Conservation (phyloP, 805 yeast genomes). For the Hanseniaspora pseudoguilliermondii region DNA sequence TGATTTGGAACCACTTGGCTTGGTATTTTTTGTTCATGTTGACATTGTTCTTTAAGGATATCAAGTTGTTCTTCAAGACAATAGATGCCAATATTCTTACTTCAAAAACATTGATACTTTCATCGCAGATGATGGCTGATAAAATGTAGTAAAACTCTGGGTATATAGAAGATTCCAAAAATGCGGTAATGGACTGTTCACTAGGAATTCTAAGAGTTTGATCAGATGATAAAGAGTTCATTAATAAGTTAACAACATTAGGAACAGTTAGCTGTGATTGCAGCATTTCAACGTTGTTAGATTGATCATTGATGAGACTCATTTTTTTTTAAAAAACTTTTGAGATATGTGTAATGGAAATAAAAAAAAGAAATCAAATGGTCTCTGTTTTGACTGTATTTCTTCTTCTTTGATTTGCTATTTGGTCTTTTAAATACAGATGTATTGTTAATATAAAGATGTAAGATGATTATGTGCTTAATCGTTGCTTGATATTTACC, state of each 20-base stretch:
- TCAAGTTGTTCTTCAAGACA: slow-evolving; percentile 73
- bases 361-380: too few species aligned
- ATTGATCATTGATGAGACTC: not conserved
- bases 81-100: slow-evolving; percentile 87
- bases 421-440: too few species aligned
- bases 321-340: not conserved
- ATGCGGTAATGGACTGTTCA: slow-evolving; percentile 53
- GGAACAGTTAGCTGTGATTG: slow-evolving; percentile 7
- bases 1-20: slow-evolving; percentile 9
- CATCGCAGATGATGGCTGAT: slow-evolving; percentile 59
- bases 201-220: slow-evolving; percentile 60
- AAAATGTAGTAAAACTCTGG: slow-evolving; percentile 58
- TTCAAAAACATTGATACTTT: slow-evolving; percentile 45
- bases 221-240: slow-evolving; percentile 31
- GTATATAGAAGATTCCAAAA: slow-evolving; percentile 63
- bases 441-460: too few species aligned
- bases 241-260: slow-evolving; percentile 1
- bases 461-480: too few species aligned
- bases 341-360: too few species aligned
- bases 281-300: not conserved
- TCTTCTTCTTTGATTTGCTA: too few species aligned
- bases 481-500: too few species aligned
- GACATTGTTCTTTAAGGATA: slow-evolving; percentile 32
- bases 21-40: slow-evolving; percentile 10
- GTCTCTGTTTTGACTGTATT: too few species aligned